Evolutionary conservation across 495 filamentous ascomycete genomes (phyloP).

Genomic region (Chaetomium fimeti): DNA sequence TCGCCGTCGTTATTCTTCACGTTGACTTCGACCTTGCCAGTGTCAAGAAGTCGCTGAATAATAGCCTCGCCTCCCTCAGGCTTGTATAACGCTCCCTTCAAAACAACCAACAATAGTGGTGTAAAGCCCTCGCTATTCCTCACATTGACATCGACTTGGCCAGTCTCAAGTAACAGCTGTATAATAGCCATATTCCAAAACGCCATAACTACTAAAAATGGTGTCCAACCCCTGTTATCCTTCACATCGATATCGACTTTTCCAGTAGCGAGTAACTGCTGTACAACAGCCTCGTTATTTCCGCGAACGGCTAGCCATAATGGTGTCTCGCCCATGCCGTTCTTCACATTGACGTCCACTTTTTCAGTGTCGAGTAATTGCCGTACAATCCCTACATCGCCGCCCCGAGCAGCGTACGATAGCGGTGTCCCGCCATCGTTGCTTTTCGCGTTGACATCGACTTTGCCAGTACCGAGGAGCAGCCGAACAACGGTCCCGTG

Average conservation of each 20-base stretch:
- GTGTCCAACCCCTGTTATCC: too few species aligned
- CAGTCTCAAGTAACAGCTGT: too few species aligned
- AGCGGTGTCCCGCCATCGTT: slow-evolving; percentile 1
- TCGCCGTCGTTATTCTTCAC: not conserved
- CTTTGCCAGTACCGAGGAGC: slow-evolving; percentile 11
- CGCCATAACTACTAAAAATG: too few species aligned
- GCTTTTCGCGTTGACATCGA: slow-evolving; percentile 14
- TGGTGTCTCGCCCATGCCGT: not conserved
- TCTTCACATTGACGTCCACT: slow-evolving; percentile 1
- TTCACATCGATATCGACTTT: too few species aligned
- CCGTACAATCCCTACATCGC: slow-evolving; percentile 11
- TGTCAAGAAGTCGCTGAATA: not conserved
- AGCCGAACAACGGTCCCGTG: slow-evolving; percentile 8
- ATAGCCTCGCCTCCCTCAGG: too few species aligned
- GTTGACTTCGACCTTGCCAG: not conserved
- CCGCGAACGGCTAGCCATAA: not conserved
- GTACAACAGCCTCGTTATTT: not conserved
- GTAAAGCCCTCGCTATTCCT: not conserved
- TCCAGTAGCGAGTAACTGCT: too few species aligned
- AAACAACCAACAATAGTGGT: not conserved
- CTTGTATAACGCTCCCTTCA: too few species aligned
- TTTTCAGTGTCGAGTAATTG: slow-evolving; percentile 1
- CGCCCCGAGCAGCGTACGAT: slow-evolving; percentile 3
- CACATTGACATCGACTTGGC: not conserved
- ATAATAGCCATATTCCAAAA: too few species aligned